Evolutionary conservation across 2,329 filamentous ascomycete genomes (phyloP).

Genomic region (Penicillium aurantiogriseum): DNA sequence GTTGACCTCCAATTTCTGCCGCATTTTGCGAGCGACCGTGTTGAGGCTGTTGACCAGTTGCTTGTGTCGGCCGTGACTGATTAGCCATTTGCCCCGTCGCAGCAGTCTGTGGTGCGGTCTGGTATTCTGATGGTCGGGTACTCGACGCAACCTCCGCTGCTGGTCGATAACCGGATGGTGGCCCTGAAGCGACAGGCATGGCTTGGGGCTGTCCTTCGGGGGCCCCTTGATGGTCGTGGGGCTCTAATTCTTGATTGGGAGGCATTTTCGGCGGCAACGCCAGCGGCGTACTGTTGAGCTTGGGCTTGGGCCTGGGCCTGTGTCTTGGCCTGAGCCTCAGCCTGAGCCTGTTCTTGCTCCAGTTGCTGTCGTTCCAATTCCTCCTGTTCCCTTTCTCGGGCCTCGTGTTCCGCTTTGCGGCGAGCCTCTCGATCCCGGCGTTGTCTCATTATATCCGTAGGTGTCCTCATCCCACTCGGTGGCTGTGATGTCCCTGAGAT

Average conservation of each 20-base stretch:
- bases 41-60: conserved; percentile 21
- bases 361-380: conserved; percentile 50
- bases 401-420: conserved; percentile 65
- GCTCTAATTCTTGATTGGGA: conserved; percentile 26
- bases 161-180: conserved; percentile 14
- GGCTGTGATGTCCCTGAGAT: conserved; percentile 53
- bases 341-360: conserved; percentile 36
- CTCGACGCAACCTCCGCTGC: conserved; percentile 12
- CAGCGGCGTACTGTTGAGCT: conserved; percentile 45
- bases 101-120: conserved; percentile 6
- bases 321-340: conserved; percentile 25
- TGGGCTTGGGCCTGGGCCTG: conserved; percentile 26
- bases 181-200: conserved; percentile 5
- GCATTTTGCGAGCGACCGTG: conserved; percentile 23
- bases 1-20: conserved; percentile 17
- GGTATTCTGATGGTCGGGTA: conserved; percentile 21
- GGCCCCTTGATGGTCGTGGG: conserved; percentile 14
- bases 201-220: conserved; percentile 17
- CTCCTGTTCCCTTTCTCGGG: conserved; percentile 54
- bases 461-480: conserved; percentile 69
- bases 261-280: conserved; percentile 37
- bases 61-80: conserved; percentile 18
- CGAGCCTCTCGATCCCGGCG: conserved; percentile 73
- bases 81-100: conserved; percentile 7
- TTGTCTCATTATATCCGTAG: conserved; percentile 88